phyloP scores from a whole-genome alignment of 2,329 filamentous ascomycete species.

The Teratosphaeria pseudoeucalypti region DNA sequence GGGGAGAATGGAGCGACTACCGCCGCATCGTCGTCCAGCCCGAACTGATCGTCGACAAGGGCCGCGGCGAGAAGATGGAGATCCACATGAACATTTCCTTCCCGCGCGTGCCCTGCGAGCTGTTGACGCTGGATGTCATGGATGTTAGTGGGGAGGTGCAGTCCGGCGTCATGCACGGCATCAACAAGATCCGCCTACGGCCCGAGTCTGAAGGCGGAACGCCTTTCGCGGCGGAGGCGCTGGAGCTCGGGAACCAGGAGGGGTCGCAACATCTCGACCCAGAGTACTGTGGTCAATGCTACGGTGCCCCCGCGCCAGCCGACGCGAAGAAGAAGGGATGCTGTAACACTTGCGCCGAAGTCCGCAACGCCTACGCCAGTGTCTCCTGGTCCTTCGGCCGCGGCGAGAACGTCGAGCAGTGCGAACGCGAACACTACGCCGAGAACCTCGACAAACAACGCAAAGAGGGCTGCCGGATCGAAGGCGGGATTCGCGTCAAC shows the following conservation, averaged over 20 bases:
- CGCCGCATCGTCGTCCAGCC: constrained; percentile 75
- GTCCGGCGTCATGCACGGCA: constrained; percentile 82
- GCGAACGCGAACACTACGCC: constrained; percentile 84
- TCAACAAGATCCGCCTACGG: constrained; percentile 78
- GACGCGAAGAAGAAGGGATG: constrained; percentile 73
- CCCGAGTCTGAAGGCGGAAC: constrained; percentile 63
- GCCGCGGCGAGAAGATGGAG: constrained; percentile 96
- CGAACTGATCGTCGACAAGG: constrained; percentile 92
- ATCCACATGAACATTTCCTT: constrained; percentile 98
- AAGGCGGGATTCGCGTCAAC: constrained; percentile 87
- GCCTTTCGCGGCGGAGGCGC: constrained; percentile 58
- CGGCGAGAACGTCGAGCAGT: constrained; percentile 90
- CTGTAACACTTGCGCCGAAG: constrained; percentile 95
- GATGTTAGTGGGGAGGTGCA: constrained; percentile 97
- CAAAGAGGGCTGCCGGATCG: constrained; percentile 85
- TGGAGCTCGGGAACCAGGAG: constrained; percentile 61
- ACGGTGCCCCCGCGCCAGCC: constrained; percentile 65
- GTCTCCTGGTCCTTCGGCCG: constrained; percentile 89
- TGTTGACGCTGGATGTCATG: constrained; percentile 96
- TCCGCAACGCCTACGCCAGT: constrained; percentile 83
- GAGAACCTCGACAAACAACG: constrained; percentile 81
- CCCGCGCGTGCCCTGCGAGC: constrained; percentile 84
- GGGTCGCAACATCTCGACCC: constrained; percentile 56
- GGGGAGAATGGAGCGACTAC: constrained; percentile 96
- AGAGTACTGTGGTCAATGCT: constrained; percentile 86